Conservation (phyloP, 2,329 filamentous ascomycete species). For the Fusarium fujikuroi region DNA sequence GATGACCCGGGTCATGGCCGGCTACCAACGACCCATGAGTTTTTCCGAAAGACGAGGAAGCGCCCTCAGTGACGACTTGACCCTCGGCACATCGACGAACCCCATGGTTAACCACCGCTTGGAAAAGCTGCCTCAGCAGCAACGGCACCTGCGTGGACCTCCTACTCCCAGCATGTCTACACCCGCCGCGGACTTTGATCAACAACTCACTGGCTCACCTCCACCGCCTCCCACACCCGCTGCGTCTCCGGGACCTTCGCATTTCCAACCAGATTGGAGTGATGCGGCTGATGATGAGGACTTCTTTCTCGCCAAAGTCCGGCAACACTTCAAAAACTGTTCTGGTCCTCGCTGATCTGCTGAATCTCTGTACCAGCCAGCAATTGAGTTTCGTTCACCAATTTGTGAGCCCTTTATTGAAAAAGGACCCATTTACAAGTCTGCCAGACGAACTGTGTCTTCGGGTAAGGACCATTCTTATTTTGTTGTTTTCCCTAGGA, state of each 20-base stretch:
- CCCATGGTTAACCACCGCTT: constrained; percentile 57
- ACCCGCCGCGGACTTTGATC: constrained; percentile 71
- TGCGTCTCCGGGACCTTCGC: constrained; percentile 71
- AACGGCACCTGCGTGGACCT: constrained; percentile 62
- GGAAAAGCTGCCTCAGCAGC: constrained; percentile 60
- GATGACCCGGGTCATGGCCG: constrained; percentile 48
- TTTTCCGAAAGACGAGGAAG: constrained; percentile 72
- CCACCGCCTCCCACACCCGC: constrained; percentile 74
- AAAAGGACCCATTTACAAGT: constrained; percentile 94
- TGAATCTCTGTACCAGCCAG: constrained; percentile 95
- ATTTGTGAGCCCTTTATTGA: constrained; percentile 91
- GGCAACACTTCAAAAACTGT: constrained; percentile 82
- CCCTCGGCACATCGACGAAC: constrained; percentile 61
- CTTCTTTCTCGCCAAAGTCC: constrained; percentile 80
- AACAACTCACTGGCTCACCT: constrained; percentile 68
- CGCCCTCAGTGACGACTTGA: constrained; percentile 66
- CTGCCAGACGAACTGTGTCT: constrained; percentile 94
- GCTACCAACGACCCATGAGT: constrained; percentile 61
- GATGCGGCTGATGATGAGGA: constrained; percentile 84
- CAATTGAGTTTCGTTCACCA: constrained; percentile 96
- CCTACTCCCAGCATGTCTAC: constrained; percentile 75
- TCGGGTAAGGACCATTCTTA: constrained; percentile 68
- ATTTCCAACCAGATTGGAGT: constrained; percentile 77
- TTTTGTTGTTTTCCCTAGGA: not conserved
- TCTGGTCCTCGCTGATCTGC: constrained; percentile 82